These are phyloP conservation scores for Pulicaria dysenterica DNA, from an alignment of 129 eudicot species.

Conservation along the genomic window DNA sequence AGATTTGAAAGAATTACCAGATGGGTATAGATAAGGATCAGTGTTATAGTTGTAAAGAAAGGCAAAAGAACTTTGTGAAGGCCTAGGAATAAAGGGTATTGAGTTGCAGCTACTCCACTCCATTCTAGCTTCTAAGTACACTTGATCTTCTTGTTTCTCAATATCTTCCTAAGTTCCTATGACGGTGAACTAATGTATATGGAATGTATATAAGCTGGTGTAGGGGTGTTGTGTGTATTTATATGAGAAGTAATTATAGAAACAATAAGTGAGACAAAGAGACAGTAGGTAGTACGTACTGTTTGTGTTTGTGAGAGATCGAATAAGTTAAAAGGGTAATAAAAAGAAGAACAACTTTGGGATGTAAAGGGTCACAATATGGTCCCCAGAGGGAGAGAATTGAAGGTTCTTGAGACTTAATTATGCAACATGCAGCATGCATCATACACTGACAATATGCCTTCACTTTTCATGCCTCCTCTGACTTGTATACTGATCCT, in stretches of 20 bases:
- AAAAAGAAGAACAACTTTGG: background rate
- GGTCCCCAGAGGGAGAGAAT: slow-evolving; percentile 33
- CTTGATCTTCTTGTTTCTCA: background rate
- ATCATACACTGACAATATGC: slow-evolving; percentile 30
- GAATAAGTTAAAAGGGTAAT: slow-evolving; percentile 19
- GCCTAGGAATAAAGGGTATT: slow-evolving; percentile 46
- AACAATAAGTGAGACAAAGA: slow-evolving; percentile 13
- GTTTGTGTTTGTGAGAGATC: background rate
- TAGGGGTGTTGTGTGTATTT: slow-evolving; percentile 14
- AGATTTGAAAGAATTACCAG: slow-evolving; percentile 33
- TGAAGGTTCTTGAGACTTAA: slow-evolving; percentile 11
- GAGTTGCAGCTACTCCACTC: slow-evolving; percentile 63
- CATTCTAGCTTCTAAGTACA: slow-evolving; percentile 30
- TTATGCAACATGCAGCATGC: slow-evolving; percentile 3
- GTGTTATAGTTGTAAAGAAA: slow-evolving; percentile 60
- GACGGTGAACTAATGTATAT: background rate
- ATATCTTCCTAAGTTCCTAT: background rate
- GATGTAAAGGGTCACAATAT: slow-evolving; percentile 37
- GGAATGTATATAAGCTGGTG: background rate
- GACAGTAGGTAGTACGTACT: background rate
- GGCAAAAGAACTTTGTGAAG: slow-evolving; percentile 55
- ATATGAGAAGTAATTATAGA: slow-evolving; percentile 2
- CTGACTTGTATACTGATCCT: slow-evolving; percentile 25
- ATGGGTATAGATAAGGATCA: slow-evolving; percentile 43
- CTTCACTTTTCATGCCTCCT: slow-evolving; percentile 35